phyloP scores from a whole-genome alignment of 768 basidiomycete genomes.

The Butyriboletus loyo region DNA sequence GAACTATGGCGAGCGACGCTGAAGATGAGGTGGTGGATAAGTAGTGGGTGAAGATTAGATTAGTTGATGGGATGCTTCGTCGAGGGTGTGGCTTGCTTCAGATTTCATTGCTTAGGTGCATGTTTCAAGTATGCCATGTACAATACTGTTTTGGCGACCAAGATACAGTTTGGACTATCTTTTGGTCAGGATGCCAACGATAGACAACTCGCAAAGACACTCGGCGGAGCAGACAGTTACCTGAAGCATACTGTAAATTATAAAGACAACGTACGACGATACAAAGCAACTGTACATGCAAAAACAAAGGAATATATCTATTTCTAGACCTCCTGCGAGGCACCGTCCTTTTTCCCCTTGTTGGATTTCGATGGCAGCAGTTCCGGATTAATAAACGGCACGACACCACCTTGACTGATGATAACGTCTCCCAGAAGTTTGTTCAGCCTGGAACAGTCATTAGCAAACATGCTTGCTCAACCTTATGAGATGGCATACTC shows the following conservation, averaged over 20 bases:
- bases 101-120: background rate
- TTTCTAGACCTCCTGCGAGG: conserved; percentile 48
- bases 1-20: conserved; percentile 82
- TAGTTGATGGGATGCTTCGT: background rate
- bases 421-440: conserved; percentile 59
- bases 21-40: conserved; percentile 65
- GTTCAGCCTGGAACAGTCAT: conserved; percentile 40
- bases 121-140: background rate
- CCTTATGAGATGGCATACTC: conserved; percentile 41
- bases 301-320: background rate
- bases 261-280: conserved; percentile 19
- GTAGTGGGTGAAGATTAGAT: background rate
- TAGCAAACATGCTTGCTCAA: background rate
- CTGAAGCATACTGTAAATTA: conserved; percentile 32
- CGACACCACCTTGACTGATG: conserved; percentile 77
- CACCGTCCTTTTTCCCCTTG: conserved; percentile 49
- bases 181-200: background rate
- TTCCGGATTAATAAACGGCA: conserved; percentile 58
- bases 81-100: background rate
- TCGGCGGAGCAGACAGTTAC: conserved; percentile 11
- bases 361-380: conserved; percentile 42
- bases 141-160: background rate
- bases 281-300: conserved; percentile 18
- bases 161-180: background rate
- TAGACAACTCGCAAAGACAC: background rate